phyloP scores from a whole-genome alignment of 768 basidiomycete species.

The Suillus occidentalis region DNA sequence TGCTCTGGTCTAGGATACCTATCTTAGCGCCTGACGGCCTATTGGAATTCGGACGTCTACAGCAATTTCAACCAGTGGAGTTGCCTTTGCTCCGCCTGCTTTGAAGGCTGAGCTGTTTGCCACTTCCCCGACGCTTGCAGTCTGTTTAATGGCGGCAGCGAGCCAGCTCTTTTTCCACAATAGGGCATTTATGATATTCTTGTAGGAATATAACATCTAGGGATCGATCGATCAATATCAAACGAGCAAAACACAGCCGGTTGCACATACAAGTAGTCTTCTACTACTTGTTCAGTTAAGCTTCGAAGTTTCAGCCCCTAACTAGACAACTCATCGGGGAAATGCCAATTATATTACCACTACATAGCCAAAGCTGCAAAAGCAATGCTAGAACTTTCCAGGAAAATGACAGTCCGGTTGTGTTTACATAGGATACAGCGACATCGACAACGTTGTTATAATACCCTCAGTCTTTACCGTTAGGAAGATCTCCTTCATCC shows the following conservation, averaged over 20 bases:
- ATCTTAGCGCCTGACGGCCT: not conserved
- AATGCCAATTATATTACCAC: not conserved
- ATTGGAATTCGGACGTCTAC: not conserved
- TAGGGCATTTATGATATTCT: not conserved
- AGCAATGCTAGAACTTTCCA: not conserved
- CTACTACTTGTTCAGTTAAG: not conserved
- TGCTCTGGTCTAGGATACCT: not conserved
- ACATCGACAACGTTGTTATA: not conserved
- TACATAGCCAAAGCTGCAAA: not conserved
- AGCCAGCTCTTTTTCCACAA: not conserved
- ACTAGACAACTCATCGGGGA: not conserved
- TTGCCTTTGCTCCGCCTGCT: not conserved
- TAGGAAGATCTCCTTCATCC: slow-evolving; percentile 44
- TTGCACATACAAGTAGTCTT: not conserved
- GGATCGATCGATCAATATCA: not conserved
- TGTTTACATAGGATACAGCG: not conserved
- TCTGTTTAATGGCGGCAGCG: not conserved
- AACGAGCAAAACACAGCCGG: not conserved
- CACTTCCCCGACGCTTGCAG: not conserved
- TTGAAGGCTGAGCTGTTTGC: not conserved
- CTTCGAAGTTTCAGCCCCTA: not conserved
- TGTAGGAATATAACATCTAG: not conserved
- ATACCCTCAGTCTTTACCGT: not conserved
- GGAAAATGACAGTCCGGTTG: not conserved
- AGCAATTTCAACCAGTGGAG: not conserved